These are phyloP conservation scores for Citrus mangshanensis DNA, from an alignment of 345 rosid genomes.

Conservation along the genomic window DNA sequence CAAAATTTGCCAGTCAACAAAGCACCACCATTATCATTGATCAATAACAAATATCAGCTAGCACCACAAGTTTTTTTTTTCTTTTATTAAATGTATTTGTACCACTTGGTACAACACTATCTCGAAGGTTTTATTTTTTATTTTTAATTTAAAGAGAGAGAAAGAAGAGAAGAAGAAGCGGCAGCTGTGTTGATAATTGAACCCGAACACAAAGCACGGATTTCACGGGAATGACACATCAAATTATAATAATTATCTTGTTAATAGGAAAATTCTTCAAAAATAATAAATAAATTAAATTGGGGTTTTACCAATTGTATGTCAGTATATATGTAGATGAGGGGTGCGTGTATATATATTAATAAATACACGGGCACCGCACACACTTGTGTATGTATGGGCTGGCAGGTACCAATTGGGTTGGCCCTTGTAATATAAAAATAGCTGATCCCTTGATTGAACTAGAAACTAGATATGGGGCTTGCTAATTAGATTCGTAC, in stretches of 20 bases:
- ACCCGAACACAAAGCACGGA: background rate
- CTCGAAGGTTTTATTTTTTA: too few species aligned
- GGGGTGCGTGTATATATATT: too few species aligned
- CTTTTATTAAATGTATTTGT: background rate
- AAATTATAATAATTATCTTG: background rate
- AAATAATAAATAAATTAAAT: background rate
- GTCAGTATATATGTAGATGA: background rate
- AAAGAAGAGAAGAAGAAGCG: too few species aligned
- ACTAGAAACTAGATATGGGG: constrained; percentile 6
- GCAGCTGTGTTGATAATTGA: too few species aligned
- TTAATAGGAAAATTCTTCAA: too few species aligned
- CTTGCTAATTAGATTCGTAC: background rate
- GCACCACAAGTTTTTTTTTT: background rate
- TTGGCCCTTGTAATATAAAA: background rate
- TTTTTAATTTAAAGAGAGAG: too few species aligned
- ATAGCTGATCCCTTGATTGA: background rate
- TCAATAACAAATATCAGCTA: constrained; percentile 1
- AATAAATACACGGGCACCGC: too few species aligned
- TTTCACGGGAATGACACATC: constrained; percentile 27
- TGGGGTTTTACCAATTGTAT: background rate
- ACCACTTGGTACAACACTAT: background rate
- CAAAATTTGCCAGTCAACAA: background rate
- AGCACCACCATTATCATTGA: background rate
- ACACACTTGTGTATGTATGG: too few species aligned
- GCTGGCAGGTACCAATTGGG: background rate